Conservation (phyloP, 2,329 filamentous ascomycete genomes). For the Penicillium occitanis region DNA sequence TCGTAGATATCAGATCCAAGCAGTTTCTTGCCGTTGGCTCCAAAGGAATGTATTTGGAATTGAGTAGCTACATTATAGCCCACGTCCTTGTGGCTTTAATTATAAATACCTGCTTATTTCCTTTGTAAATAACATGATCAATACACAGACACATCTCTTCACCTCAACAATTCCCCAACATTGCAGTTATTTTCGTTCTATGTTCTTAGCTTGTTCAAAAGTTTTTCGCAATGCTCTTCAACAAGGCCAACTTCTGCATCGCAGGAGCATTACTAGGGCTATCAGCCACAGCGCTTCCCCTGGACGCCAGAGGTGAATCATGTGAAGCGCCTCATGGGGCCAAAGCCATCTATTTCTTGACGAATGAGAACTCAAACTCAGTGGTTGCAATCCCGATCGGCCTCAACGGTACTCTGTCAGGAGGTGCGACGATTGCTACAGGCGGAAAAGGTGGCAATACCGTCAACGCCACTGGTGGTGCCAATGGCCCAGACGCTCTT, state of each 20-base stretch:
- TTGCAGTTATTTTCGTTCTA: background rate
- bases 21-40: background rate
- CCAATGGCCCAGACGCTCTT: conserved; percentile 53
- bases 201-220: background rate
- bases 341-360: conserved; percentile 58
- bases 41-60: background rate
- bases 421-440: conserved; percentile 46
- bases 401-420: conserved; percentile 49
- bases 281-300: background rate
- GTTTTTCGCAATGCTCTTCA: background rate
- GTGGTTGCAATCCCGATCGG: conserved; percentile 54
- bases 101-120: background rate
- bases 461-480: conserved; percentile 41
- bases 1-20: background rate
- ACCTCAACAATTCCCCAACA: background rate
- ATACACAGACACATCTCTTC: background rate
- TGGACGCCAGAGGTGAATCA: background rate
- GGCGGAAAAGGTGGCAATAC: conserved; percentile 50
- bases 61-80: background rate
- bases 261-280: background rate
- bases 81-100: too few relatives aligned
- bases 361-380: conserved; percentile 53
- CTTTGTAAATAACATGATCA: background rate
- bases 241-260: background rate
- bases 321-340: background rate